Base-by-base conservation (phyloP, 805 yeast genomes). In the Wickerhamiella dianesei region DNA sequence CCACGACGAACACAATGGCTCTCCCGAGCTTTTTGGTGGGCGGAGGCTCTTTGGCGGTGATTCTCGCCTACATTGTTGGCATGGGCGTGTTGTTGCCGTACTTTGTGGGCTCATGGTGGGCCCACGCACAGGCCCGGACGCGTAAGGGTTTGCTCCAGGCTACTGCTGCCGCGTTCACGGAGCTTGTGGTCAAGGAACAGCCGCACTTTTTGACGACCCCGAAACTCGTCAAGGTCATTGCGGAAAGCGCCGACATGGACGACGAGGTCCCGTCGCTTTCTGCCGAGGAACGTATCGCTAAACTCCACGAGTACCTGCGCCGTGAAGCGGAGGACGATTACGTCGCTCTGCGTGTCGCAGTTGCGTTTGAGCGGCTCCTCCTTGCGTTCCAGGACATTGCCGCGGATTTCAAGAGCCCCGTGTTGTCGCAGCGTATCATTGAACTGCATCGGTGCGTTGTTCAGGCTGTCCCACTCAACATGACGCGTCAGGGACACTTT, bases 21-120 rank as follows among this genome's bases (percentile, higher is more conserved):
- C 67, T 92, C 54, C 99, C 99, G 29, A 79, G 82, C 61, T 86
- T 84, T 65, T 71, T 92, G 51, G 83, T 94, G 25, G 95, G 86
- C 53, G 87, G 94, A 40, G 79, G 79, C 19, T 79, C 94, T 3
- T 74, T 80, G 3, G 56, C 81, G 19, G 68, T 86, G 50, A 66
- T 82, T 21, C 72, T 80, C 14, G 62, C 75, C 2, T 92, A 92
- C 63, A 76, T 86, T 44, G 53, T 75, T 5, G 63, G 85, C 40
- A 78, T 92, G 55, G 96, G 94, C 18, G 69, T 82, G 3, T 68
- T 84, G 3, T 72, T 92, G 48, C 98, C 98, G 2, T 69, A 70
- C 46, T 64, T 82, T 42, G 97, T 94, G 25, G 82, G 86, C 37
- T 68, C 70, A 22, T 89, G 96, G 96, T 92, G 99, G 99, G 69